A percentile compares a stretch with the other conserved stretches of the same genome.
Conservation (phyloP, 148 eudicot species). For the Vaccinium darrowii region DNA sequence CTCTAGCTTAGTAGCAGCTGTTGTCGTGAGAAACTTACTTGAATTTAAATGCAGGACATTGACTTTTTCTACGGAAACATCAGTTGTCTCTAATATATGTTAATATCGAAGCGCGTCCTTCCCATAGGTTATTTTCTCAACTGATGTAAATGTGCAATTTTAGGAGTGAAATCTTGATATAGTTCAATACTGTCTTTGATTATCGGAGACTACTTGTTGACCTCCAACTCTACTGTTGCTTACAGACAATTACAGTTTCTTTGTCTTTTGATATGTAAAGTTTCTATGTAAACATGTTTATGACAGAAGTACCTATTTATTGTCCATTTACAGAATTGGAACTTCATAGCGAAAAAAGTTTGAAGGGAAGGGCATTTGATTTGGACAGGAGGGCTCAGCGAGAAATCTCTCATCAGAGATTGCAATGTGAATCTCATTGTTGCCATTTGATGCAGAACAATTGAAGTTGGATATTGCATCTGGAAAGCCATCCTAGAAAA, state of each 20-base stretch:
- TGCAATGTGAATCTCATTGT: neutral
- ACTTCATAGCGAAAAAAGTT: neutral
- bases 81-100: neutral
- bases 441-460: neutral
- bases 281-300: neutral
- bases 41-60: neutral
- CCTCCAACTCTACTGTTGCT: neutral
- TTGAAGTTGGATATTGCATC: neutral
- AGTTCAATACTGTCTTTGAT: neutral
- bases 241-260: neutral
- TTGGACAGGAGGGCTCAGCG: neutral
- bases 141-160: neutral
- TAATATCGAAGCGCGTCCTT: neutral
- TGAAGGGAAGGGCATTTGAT: constrained; percentile 11
- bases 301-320: neutral
- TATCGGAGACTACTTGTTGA: neutral
- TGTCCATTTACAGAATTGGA: neutral
- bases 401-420: neutral
- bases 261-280: neutral
- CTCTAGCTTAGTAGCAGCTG: neutral
- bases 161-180: neutral
- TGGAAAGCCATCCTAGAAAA: constrained; percentile 3
- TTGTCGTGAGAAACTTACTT: neutral
- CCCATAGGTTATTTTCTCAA: neutral
- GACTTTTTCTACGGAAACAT: neutral